Base-by-base conservation (phyloP, 2,329 filamentous ascomycete genomes). In the Coniella vitis region DNA sequence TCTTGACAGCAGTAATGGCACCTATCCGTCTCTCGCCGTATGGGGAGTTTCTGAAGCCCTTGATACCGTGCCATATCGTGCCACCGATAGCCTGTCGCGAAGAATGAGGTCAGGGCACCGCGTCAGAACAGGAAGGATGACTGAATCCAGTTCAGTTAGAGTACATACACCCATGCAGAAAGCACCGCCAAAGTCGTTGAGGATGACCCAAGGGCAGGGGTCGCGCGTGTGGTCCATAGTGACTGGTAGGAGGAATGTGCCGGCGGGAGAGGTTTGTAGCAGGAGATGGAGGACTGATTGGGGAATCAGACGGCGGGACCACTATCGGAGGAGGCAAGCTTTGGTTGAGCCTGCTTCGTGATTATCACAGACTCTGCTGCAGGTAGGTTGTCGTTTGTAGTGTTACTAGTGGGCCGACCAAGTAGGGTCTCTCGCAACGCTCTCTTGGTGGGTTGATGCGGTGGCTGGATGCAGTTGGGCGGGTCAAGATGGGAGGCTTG, bases 141-240 rank as follows among this genome's bases (percentile, higher is more conserved):
- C 32, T 22, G 10, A 35, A 38, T 19, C 34, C 32, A 19, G 31
- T n/a, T n/a, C n/a, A 19, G 40, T 38, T 12, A 34, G 32, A 29
- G 38, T 41, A 75, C 87, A 57, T 86, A 93, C 89, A 61, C 91
- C 91, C 91, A 96, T 97, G 65, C 81, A 84, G 63, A 97, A 96
- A 50, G 91, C 93, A 71, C 93, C 93, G 55, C 93, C 93, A 66
- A 97, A 97, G 73, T 98, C 93, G 71, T 90, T 95, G 58, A 97
- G 79, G 57, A 93, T 87, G 63, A 97, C 90, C 84, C 86, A 97
- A 49, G 93, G 93, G 72, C 93, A 97, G 55, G 93, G 93, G 71
- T 97, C 93, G 73, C 93, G 81, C 56, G 87, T 86, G 77, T 97
- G 93, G 82, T 98, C 91, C 86, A 95, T 93, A 21, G 41, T 37